phyloP scores from a whole-genome alignment of 148 eudicot genomes.

The Vaccinium vitisidaea region DNA sequence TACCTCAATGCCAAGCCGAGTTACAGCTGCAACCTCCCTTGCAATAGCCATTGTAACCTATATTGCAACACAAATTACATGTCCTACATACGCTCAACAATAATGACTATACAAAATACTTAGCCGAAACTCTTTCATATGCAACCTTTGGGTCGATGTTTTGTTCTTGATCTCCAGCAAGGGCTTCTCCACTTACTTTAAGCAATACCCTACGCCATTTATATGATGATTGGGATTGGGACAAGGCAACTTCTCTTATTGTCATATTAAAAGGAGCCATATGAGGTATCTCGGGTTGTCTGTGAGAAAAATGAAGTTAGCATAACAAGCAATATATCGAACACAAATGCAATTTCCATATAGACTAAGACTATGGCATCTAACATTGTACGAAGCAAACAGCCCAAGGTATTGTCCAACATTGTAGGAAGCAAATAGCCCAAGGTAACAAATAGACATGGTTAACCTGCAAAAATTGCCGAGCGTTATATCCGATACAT shows the following conservation, averaged over 20 bases:
- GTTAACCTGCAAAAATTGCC: too few species aligned
- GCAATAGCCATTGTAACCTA: slow-evolving; percentile 96
- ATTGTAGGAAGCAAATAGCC: too few species aligned
- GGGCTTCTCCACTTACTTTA: slow-evolving; percentile 98
- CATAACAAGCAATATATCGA: not conserved
- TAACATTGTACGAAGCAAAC: not conserved
- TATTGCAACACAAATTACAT: slow-evolving; percentile 14
- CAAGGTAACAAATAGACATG: too few species aligned
- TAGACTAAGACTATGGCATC: not conserved
- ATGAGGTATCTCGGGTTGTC: slow-evolving; percentile 47
- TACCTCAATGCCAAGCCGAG: slow-evolving; percentile 96
- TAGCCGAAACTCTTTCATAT: not conserved
- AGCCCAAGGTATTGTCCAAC: not conserved
- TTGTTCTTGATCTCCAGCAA: slow-evolving; percentile 87
- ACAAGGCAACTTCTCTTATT: slow-evolving; percentile 44
- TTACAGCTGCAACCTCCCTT: slow-evolving; percentile 91
- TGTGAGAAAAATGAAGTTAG: slow-evolving; percentile 15
- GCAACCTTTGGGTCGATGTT: slow-evolving; percentile 91
- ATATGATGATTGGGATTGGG: slow-evolving; percentile 42
- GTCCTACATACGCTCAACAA: not conserved
- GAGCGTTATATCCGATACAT: too few species aligned
- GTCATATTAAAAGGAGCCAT: slow-evolving; percentile 42
- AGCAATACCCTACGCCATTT: slow-evolving; percentile 94
- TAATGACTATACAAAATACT: not conserved
- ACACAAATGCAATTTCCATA: not conserved